Evolutionary conservation across 169 alveolate genomes (phyloP), one percentile per base, ranked within the genome.

Genomic region (Plasmodium relictum): DNA sequence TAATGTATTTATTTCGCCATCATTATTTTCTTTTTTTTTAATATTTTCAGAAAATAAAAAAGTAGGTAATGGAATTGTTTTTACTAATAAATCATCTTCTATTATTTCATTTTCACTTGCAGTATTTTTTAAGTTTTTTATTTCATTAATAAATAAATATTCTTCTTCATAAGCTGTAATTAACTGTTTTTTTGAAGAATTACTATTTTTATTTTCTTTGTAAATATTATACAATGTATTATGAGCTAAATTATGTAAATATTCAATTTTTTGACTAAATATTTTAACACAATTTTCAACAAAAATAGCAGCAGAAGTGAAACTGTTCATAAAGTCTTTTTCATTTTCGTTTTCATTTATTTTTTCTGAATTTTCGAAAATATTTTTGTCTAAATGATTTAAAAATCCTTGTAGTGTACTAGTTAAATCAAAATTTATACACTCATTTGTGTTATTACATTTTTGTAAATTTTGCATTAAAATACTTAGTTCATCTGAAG

Each of bases 251-350:
- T 80, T 80, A 42, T 80, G 90, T 41, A 80, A 44, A 56, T 80
- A 80, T 12, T 80, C 90, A 69, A 80, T 80, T 80, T 80, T 80
- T 37, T 61, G 68, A 24, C 90, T 63, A 56, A 80, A 80, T 2
- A 80, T 66, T 80, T 80, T 80, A n/a, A 80, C 90, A 59, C 90
- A 80, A 44, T 80, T 80, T 31, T 80, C 90, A 16, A 80, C 83
- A 45, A 80, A 80, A 20, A 80, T 80, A 5, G 90, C 90, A 6
- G 90, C 90, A 7, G 90, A 80, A 3, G 90, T 80, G 42, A 80
- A 80, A 44, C 83, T 80, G 48, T 80, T 56, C 59, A 58, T 24
- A 10, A 66, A 16, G 8, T 80, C 90, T 65, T 56, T 65, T 12
- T 78, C 89, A n/a, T 44, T 52, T 39, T 80, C 80, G 16, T 48